A percentile compares a stretch with the other conserved stretches of the same genome.
These are phyloP conservation scores for Yamadazyma blattariae DNA, from an alignment of 1,139 yeast species.

Conservation along the genomic window DNA sequence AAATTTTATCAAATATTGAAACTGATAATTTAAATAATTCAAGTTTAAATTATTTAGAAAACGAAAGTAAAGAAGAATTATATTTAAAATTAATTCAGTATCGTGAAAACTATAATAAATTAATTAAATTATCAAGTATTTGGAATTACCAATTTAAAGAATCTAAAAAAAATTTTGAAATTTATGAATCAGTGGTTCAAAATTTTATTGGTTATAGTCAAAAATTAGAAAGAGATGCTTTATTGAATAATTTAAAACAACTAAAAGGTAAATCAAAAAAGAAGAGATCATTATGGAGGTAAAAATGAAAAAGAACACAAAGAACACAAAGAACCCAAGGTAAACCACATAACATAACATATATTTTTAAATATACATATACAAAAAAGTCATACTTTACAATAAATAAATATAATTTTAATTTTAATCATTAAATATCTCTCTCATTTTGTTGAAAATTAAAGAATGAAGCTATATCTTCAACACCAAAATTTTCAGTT, in stretches of 20 bases:
- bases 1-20: slow-evolving; percentile 30
- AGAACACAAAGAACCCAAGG: too few species aligned
- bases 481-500: slow-evolving; percentile 27
- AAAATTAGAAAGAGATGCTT: slow-evolving; percentile 48
- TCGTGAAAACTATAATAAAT: slow-evolving; percentile 23
- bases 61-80: slow-evolving; percentile 8
- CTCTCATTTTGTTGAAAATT: slow-evolving; percentile 13
- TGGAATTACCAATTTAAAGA: slow-evolving; percentile 48
- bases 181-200: slow-evolving; percentile 70
- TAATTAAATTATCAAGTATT: slow-evolving; percentile 38
- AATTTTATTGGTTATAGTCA: slow-evolving; percentile 71
- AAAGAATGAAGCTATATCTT: slow-evolving; percentile 35
- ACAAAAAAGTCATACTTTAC: too few species aligned
- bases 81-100: slow-evolving; percentile 27
- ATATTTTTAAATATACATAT: not conserved
- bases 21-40: slow-evolving; percentile 36
- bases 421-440: too few species aligned
- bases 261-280: slow-evolving; percentile 20
- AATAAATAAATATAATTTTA: too few species aligned
- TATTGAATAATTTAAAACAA: slow-evolving; percentile 35
- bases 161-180: slow-evolving; percentile 52
- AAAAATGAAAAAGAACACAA: not conserved
- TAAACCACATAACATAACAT: not conserved
- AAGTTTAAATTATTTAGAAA: slow-evolving; percentile 24
- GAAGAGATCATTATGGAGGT: slow-evolving; percentile 16